These are phyloP conservation scores for Excoecaria agallocha DNA, from an alignment of 345 rosid species.

Conservation along the genomic window DNA sequence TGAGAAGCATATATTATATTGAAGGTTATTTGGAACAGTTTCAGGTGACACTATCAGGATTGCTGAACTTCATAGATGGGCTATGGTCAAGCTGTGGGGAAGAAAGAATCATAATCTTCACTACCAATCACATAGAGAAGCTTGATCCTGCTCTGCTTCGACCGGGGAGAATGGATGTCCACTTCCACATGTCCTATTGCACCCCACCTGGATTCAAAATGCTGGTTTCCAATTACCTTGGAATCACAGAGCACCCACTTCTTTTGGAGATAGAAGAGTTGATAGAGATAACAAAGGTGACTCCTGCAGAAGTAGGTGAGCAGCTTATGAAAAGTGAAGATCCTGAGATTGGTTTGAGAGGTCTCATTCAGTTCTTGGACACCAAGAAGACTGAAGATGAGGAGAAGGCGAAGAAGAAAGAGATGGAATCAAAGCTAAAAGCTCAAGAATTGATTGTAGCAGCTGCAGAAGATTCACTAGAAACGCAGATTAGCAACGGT, in stretches of 20 bases:
- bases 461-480: too few species aligned
- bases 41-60: constrained; percentile 26
- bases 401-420: not conserved
- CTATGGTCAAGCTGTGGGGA: constrained; percentile 32
- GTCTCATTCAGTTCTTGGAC: constrained; percentile 27
- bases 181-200: constrained; percentile 19
- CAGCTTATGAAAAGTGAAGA: constrained; percentile 26
- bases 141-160: constrained; percentile 24
- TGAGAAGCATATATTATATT: too few species aligned
- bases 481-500: too few species aligned
- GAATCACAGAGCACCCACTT: constrained; percentile 16
- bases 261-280: constrained; percentile 18
- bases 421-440: not conserved
- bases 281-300: constrained; percentile 19
- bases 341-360: constrained; percentile 15
- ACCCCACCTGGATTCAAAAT: constrained; percentile 13
- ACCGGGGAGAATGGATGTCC: constrained; percentile 29
- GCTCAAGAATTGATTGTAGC: too few species aligned
- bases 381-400: constrained; percentile 1
- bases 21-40: too few species aligned
- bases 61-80: constrained; percentile 28
- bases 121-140: constrained; percentile 24
- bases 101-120: constrained; percentile 23
- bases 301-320: constrained; percentile 33
- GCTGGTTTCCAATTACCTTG: constrained; percentile 16